These are phyloP conservation scores for Xeromyces bisporus DNA, from an alignment of 495 filamentous ascomycete species.

Conservation along the genomic window DNA sequence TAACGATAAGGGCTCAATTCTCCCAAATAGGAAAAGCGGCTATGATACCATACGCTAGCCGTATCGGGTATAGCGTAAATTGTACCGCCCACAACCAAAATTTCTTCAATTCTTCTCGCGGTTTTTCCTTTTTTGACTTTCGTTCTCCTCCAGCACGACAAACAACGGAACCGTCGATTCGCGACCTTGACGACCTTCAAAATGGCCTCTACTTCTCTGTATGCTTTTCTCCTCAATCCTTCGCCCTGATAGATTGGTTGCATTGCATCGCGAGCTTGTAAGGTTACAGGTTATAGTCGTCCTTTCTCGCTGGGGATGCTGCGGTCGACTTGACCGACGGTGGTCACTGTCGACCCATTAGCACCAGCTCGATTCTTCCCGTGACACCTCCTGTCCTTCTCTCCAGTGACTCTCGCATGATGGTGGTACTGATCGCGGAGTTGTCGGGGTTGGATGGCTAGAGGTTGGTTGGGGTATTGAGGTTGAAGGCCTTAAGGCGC, in stretches of 20 bases:
- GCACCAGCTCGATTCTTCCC: slow-evolving; percentile 74
- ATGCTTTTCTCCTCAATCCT: slow-evolving; percentile 32
- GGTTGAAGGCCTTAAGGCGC: slow-evolving; percentile 44
- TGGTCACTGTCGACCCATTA: slow-evolving; percentile 30
- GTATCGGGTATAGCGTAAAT: slow-evolving; percentile 6
- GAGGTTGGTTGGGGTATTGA: slow-evolving; percentile 57
- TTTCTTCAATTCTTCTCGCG: slow-evolving; percentile 9
- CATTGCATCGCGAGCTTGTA: slow-evolving; percentile 31
- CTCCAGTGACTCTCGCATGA: slow-evolving; percentile 29
- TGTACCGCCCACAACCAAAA: slow-evolving; percentile 21
- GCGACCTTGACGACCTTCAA: slow-evolving; percentile 27
- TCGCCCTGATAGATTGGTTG: slow-evolving; percentile 18
- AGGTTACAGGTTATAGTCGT: slow-evolving; percentile 50
- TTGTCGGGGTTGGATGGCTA: slow-evolving; percentile 28
- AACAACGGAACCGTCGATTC: slow-evolving; percentile 24
- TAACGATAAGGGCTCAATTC: slow-evolving; percentile 17
- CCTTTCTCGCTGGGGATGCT: slow-evolving; percentile 61
- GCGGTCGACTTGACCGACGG: slow-evolving; percentile 16
- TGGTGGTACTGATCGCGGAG: slow-evolving; percentile 13
- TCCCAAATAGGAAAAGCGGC: slow-evolving; percentile 5
- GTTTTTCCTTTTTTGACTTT: slow-evolving; percentile 14
- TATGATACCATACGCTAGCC: slow-evolving; percentile 6
- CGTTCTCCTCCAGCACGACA: slow-evolving; percentile 20
- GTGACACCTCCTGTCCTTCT: too few species aligned
- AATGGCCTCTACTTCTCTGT: slow-evolving; percentile 43